Evolutionary conservation across 2,329 filamentous ascomycete genomes (phyloP), one percentile per base, ranked within the genome.

Genomic region (Colletotrichum incanum): DNA sequence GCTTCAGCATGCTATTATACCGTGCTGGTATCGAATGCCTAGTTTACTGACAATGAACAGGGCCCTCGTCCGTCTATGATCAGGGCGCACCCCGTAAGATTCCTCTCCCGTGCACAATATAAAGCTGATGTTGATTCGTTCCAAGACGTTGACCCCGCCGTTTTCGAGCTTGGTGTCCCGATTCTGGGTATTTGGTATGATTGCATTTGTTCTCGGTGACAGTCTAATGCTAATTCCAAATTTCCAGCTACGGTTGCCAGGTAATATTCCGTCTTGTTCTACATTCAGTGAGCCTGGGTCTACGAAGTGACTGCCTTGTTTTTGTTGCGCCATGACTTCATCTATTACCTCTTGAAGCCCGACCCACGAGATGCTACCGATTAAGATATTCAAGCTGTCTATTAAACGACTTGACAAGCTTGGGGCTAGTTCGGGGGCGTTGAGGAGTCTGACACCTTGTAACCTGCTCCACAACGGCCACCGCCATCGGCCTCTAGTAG

Each of bases 11-110:
- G n/a, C 9, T 28, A n/a, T 23, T 26, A 60, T 45, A 14, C 16
- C 23, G 9, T n/a, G 3, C 26, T 26, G 26, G 20, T 45, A 16
- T 20, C 6, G 18, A 20, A 2, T 14, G 3, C 41, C 45, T 55
- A 73, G 28, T 47, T 63, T 34, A 18, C 71, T 75, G 43, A 74
- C 73, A 56, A 28, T 63, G 1, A 62, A 5, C 65, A 80, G 81
- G 84, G 6, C 88, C 88, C n/a, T 85, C 85, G 66, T 95, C 93
- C 3, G 95, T 98, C 65, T 98, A 98, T 79, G 93, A 95, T 67
- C 84, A 91, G 41, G 93, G 87, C 74, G 89, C 94, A 5, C 95
- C 86, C 28, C 84, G 82, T 84, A 79, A 80, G 79, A 70, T 66
- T 67, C 62, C 60, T 47, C 43, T 37, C 18, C 28, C n/a, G 45